phyloP scores from a whole-genome alignment of 306 rosid species.

The Sesbania bispinosa region DNA sequence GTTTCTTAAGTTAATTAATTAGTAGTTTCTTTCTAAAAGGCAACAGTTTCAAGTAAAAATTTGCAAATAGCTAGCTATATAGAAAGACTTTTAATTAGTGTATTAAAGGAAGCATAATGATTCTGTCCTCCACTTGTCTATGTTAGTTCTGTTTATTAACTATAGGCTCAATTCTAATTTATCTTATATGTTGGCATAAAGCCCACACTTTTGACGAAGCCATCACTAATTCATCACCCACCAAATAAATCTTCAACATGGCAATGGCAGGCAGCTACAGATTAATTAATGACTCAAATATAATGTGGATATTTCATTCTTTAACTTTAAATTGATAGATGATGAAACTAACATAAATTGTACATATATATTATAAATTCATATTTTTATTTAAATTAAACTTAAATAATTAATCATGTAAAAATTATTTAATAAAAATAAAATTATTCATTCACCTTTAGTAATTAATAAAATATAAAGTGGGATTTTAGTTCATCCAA shows the following conservation, averaged over 20 bases:
- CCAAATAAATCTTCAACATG: background rate
- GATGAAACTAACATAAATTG: too few species aligned
- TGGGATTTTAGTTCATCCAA: too few species aligned
- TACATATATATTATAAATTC: too few species aligned
- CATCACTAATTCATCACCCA: background rate
- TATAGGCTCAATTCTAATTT: background rate
- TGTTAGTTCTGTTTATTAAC: background rate
- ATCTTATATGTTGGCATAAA: slow-evolving; percentile 21
- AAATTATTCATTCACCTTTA: too few species aligned
- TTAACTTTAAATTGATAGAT: too few species aligned
- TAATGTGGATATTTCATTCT: too few species aligned
- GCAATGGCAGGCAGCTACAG: background rate
- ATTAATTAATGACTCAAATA: background rate
- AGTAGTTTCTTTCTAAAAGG: background rate
- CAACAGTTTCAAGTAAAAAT: background rate
- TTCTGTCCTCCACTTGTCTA: slow-evolving; percentile 32
- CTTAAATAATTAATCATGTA: too few species aligned
- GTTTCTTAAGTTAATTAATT: too few species aligned
- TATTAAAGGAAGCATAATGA: slow-evolving; percentile 32
- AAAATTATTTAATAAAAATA: too few species aligned
- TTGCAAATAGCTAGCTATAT: too few species aligned
- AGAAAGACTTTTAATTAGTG: background rate
- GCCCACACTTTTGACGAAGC: slow-evolving; percentile 17
- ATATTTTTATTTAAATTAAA: too few species aligned
- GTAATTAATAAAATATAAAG: too few species aligned